Evolutionary conservation across 2,329 filamentous ascomycete genomes (phyloP), one percentile per base, ranked within the genome.

Genomic region (Stachybotrys echinatus): DNA sequence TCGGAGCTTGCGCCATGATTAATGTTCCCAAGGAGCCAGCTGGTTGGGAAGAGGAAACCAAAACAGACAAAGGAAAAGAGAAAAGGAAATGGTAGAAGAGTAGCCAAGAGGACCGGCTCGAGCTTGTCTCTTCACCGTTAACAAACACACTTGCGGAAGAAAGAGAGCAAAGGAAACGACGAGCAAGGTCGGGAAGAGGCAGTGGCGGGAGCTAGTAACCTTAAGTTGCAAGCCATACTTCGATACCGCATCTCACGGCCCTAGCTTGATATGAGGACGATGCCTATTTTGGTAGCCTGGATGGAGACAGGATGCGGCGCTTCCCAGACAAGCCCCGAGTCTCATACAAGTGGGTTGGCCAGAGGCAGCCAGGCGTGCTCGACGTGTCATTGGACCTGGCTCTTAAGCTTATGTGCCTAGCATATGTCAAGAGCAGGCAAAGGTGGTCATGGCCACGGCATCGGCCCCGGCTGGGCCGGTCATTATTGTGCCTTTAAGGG

Each of bases 301-400:
- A 34, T 34, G 27, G 27, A 34, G 42, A 12, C 42, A 45, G 42
- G 42, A 45, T 23, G 42, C 42, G 42, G 42, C 42, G 42, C 20
- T 45, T 45, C 42, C 42, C 42, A 45, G 42, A 45, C 42, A 45
- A 45, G 19, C 42, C 23, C 42, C 42, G 42, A 45, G 42, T 45
- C 42, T 45, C 42, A 45, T 23, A 23, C 18, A 18, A 23, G 42
- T 45, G 42, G 27, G 27, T 34, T 34, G 27, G 27, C 27, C 14
- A 34, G 27, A 3, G 27, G 27, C 27, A 34, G 27, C 27, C 27
- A 34, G 27, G 27, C 27, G 5, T 10, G 27, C 27, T 34, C 27
- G 27, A 34, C 5, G 2, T 14, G 14, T 34, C 27, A 34, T 34
- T 5, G 27, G 27, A 14, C 3, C 10, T 14, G 27, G 27, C 3